phyloP scores from a whole-genome alignment of 805 yeast genomes.

The Candida palmyrensis region DNA sequence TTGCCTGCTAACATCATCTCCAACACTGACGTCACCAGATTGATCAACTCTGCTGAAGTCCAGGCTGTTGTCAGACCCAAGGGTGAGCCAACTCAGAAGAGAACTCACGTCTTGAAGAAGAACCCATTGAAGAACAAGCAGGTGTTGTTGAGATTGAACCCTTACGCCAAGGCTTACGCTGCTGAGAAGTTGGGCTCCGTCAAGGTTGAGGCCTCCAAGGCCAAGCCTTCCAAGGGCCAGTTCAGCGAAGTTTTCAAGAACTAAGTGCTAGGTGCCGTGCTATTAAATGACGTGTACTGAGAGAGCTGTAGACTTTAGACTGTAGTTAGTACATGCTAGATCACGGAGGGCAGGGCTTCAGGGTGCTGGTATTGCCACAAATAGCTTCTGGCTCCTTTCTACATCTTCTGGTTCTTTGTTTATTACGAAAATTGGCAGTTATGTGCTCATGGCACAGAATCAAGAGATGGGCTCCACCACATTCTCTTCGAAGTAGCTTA shows the following conservation, averaged over 20 bases:
- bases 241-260: constrained; percentile 62
- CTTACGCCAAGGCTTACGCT: constrained; percentile 96
- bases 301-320: no score
- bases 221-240: constrained; percentile 67
- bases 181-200: constrained; percentile 85
- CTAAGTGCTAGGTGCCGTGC: no score
- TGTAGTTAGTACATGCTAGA: no score
- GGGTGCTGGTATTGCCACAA: no score
- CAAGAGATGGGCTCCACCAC: constrained; percentile 32
- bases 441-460: no score
- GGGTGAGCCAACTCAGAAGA: constrained; percentile 90
- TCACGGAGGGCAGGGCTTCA: no score
- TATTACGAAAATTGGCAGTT: no score
- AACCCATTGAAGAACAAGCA: constrained; percentile 97
- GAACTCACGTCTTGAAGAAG: constrained; percentile 95
- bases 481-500: constrained; percentile 35
- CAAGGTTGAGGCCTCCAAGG: constrained; percentile 58
- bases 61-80: constrained; percentile 97
- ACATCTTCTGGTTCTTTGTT: no score
- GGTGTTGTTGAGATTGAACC: constrained; percentile 97
- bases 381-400: no score
- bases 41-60: constrained; percentile 98
- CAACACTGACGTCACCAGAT: constrained; percentile 93
- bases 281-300: no score
- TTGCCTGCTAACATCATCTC: constrained; percentile 93